These are phyloP conservation scores for Litchi chinensis DNA, from an alignment of 345 rosid genomes.

Conservation along the genomic window DNA sequence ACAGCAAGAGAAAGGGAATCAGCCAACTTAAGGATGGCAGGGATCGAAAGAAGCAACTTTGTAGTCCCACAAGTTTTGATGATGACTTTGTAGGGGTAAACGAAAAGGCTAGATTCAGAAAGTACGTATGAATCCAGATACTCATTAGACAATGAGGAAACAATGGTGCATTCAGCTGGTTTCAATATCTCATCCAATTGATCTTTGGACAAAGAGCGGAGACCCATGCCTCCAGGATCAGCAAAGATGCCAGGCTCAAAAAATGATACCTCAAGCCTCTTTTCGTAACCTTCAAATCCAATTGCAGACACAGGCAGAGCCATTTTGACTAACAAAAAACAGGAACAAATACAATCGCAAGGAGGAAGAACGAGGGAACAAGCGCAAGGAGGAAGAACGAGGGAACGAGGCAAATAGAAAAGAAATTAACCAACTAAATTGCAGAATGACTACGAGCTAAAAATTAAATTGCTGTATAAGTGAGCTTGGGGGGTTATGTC, in stretches of 20 bases:
- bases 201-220: conserved; percentile 64
- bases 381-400: conserved; percentile 43
- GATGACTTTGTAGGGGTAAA: conserved; percentile 84
- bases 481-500: conserved; percentile 23
- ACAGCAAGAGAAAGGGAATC: conserved; percentile 61
- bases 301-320: conserved; percentile 68
- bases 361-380: conserved; percentile 49
- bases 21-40: conserved; percentile 84
- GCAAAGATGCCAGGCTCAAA: conserved; percentile 68
- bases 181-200: conserved; percentile 76
- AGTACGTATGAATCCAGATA: conserved; percentile 85
- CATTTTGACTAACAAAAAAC: conserved; percentile 45
- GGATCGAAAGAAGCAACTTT: conserved; percentile 83
- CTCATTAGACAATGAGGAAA: conserved; percentile 78
- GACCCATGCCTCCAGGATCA: conserved; percentile 66
- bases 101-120: conserved; percentile 96
- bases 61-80: conserved; percentile 99
- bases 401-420: conserved; percentile 35
- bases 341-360: conserved; percentile 27
- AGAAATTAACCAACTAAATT: conserved; percentile 27
- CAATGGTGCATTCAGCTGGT: conserved; percentile 90
- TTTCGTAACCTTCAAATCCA: conserved; percentile 97
- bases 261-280: conserved; percentile 83
- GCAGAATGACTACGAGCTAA: conserved; percentile 1
- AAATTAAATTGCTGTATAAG: conserved; percentile 23